Conservation (phyloP, 441 rosid species). For the Flueggea neowawraea region DNA sequence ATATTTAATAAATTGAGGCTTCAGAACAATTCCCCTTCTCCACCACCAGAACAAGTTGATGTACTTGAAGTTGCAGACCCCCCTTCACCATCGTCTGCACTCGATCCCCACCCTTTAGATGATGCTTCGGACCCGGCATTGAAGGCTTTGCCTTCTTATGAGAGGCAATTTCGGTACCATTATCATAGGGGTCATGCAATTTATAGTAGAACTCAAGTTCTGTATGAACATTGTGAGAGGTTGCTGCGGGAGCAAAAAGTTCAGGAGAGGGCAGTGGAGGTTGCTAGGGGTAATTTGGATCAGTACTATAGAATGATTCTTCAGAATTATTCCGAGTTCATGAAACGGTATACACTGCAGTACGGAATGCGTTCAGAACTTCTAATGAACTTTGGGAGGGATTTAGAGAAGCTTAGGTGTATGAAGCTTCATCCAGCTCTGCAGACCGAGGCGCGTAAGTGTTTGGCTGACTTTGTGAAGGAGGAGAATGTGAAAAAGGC, state of each 20-base stretch:
- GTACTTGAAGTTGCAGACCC: conserved; percentile 54
- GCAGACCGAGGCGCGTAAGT: conserved; percentile 52
- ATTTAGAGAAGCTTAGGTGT: conserved; percentile 77
- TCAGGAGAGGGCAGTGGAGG: conserved; percentile 88
- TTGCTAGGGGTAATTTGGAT: conserved; percentile 75
- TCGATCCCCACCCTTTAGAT: conserved; percentile 77
- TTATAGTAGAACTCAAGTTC: conserved; percentile 51
- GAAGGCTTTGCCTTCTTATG: conserved; percentile 92
- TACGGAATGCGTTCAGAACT: conserved; percentile 72
- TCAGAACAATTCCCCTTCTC: conserved; percentile 59
- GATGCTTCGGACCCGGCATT: conserved; percentile 92
- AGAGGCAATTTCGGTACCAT: conserved; percentile 83
- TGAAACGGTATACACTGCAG: conserved; percentile 83
- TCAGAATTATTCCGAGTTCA: conserved; percentile 80
- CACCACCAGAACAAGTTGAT: conserved; percentile 59
- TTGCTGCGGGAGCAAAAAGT: conserved; percentile 78
- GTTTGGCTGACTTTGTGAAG: conserved; percentile 84
- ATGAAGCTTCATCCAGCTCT: conserved; percentile 75
- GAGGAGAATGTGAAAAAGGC: conserved; percentile 81
- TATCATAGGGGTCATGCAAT: conserved; percentile 56
- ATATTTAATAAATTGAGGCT: conserved; percentile 76
- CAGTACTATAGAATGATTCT: conserved; percentile 74
- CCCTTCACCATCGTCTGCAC: conserved; percentile 38
- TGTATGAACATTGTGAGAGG: conserved; percentile 60
- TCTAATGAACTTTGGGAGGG: conserved; percentile 65